Conservation (phyloP, 257 asterid genomes). For the Solanum commersonii region DNA sequence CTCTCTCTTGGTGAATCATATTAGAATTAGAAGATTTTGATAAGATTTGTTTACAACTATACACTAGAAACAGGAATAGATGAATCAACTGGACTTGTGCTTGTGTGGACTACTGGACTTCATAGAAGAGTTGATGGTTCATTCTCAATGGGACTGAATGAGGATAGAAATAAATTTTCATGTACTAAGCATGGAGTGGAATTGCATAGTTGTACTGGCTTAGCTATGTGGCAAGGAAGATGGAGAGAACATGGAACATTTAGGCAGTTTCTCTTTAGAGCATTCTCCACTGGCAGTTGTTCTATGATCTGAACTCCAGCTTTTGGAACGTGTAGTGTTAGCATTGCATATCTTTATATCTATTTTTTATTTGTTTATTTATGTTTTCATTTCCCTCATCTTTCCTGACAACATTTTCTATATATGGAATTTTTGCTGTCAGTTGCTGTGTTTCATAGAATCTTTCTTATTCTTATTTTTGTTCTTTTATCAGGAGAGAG, state of each 20-base stretch:
- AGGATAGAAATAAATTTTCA: not conserved
- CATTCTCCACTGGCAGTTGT: not conserved
- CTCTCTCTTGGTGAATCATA: not conserved
- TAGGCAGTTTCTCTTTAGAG: not conserved
- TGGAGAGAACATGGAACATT: not conserved
- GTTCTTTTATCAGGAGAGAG: constrained; percentile 58
- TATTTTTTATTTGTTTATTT: not conserved
- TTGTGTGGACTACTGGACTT: not conserved
- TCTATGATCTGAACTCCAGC: not conserved
- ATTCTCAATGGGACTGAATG: not conserved
- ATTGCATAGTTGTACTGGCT: not conserved
- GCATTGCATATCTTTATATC: not conserved
- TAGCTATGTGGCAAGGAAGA: not conserved
- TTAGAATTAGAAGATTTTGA: not conserved
- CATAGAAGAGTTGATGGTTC: not conserved
- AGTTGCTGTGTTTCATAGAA: not conserved
- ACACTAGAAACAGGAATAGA: not conserved
- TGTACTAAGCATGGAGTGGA: not conserved
- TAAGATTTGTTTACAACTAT: not conserved
- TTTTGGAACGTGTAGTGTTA: not conserved
- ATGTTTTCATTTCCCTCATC: not conserved
- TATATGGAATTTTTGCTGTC: not conserved
- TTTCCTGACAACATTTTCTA: not conserved
- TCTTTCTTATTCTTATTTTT: not conserved
- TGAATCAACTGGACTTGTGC: not conserved